Evolutionary conservation across 768 basidiomycete species (phyloP).

Genomic region (Leccinum barrowsii): DNA sequence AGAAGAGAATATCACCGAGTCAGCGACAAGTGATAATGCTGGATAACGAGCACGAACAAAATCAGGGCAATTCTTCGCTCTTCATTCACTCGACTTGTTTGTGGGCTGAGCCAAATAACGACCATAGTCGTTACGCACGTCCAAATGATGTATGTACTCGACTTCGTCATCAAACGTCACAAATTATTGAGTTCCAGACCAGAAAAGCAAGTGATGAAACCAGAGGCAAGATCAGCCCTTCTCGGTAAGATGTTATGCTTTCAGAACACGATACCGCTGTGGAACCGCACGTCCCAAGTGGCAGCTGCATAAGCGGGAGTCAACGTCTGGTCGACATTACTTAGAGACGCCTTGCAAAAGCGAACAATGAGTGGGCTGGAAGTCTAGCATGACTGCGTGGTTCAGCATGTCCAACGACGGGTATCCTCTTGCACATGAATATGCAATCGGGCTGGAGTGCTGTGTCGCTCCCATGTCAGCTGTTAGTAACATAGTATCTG

Average conservation of each 20-base stretch:
- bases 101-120: background rate
- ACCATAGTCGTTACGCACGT: background rate
- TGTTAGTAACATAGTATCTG: background rate
- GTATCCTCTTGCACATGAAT: background rate
- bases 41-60: conserved; percentile 6
- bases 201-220: conserved; percentile 13
- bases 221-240: background rate
- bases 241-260: background rate
- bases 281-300: background rate
- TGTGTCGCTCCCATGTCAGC: background rate
- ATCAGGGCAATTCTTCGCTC: background rate
- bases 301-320: background rate
- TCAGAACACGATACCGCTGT: background rate
- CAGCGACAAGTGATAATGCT: no score
- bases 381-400: background rate
- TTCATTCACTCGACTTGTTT: background rate
- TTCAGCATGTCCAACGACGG: background rate
- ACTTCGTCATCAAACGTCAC: conserved; percentile 17
- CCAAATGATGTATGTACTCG: conserved; percentile 19
- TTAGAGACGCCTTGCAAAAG: background rate
- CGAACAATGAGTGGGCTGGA: background rate
- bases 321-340: background rate
- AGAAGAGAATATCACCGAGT: background rate
- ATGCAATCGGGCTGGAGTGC: background rate
- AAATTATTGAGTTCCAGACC: conserved; percentile 8